Percentiles rank a stretch among this genome's conserved stretches.
Evolutionary conservation across 2,329 filamentous ascomycete species (phyloP).

Genomic region (Phialophora expanda): DNA sequence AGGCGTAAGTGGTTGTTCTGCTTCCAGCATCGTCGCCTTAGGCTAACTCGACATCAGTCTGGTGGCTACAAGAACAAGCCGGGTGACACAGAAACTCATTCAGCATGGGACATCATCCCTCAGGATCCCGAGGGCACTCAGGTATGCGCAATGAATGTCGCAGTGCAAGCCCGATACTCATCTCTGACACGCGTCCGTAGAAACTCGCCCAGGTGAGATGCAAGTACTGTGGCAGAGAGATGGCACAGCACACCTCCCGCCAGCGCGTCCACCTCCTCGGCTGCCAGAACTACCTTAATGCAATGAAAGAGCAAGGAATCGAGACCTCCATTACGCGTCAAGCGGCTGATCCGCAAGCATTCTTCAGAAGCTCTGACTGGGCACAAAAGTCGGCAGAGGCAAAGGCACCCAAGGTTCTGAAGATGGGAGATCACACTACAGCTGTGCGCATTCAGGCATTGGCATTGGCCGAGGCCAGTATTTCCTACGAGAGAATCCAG

Average conservation of each 20-base stretch:
- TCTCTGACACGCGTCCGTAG: conserved; percentile 25
- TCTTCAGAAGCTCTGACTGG: conserved; percentile 36
- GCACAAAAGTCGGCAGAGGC: conserved; percentile 33
- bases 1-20: conserved; percentile 24
- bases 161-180: neutral
- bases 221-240: conserved; percentile 41
- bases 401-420: conserved; percentile 39
- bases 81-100: conserved; percentile 40
- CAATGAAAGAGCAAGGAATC: conserved; percentile 40
- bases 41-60: conserved; percentile 22
- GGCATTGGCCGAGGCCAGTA: conserved; percentile 39
- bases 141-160: conserved; percentile 23
- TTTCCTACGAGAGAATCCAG: conserved; percentile 39
- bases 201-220: conserved; percentile 41
- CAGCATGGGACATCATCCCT: conserved; percentile 41
- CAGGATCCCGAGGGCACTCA: conserved; percentile 38
- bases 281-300: conserved; percentile 39
- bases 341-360: conserved; percentile 39
- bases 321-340: conserved; percentile 40
- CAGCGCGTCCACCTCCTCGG: conserved; percentile 40
- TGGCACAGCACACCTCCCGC: conserved; percentile 41
- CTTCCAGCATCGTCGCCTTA: neutral
- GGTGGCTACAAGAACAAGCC: conserved; percentile 41
- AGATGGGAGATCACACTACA: conserved; percentile 39
- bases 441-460: conserved; percentile 40